Base-by-base conservation (phyloP, 768 basidiomycete species). In the Candolleomyces eurysporus region DNA sequence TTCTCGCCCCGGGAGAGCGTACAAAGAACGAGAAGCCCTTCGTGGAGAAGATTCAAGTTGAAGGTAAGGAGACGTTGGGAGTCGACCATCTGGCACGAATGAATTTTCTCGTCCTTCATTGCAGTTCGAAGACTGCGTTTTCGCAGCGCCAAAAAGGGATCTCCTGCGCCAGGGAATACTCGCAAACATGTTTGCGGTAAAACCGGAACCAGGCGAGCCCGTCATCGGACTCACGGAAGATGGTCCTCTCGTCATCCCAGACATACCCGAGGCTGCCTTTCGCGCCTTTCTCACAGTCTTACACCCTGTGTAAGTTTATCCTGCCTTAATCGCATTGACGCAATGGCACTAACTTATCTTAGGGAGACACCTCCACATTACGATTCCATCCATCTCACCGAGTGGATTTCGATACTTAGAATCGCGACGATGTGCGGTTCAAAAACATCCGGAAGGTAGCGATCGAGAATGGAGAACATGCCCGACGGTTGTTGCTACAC, bases 381-480 rank as follows among this genome's bases (percentile, higher is more conserved):
- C 42, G n/a, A n/a, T n/a, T 11, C 42, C 13, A 43, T 43, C 42
- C n/a, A 11, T 13, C n/a, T 43, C 42, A 5, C 2, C 17, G 64
- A 65, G 55, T 78, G 77, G 77, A 65, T 70, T 30, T 64, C 70
- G 0, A 70, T 75, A 43, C 52, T 72, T 21, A 72, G 73, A 57
- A 48, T 77, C n/a, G 59, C 75, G 10, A 68, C 49, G 13, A 67
- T 70, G 66, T 79, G 77, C 71, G 64, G 68, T 72, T 70, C 17
- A 40, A 65, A 2, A 21, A 58, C 9, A 30, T 75, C 30, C 62
- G 69, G 46, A 51, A 65, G 16, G 40, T 66, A 40, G 74, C 75
- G 14, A 63, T 73, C 36, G 19, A 69, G 65, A 2, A 62, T 78
- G n/a, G 49, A 26, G 26, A 26, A 26, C 26, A 26, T 26, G 42